Evolutionary conservation across 345 rosid species (phyloP).

Genomic region (Alliaria petiolata): DNA sequence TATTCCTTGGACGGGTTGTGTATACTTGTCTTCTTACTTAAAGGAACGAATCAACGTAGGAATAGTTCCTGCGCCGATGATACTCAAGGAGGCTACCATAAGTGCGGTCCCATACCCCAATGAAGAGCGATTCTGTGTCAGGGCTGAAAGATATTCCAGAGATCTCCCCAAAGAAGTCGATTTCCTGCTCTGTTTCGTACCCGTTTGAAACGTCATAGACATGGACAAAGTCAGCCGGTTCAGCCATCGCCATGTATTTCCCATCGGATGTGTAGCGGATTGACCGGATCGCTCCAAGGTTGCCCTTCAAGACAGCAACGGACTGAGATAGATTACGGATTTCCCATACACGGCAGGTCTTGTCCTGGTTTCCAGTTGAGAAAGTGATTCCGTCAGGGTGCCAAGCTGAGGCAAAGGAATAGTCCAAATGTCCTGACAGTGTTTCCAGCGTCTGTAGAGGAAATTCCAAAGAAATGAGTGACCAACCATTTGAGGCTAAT

Average conservation of each 20-base stretch:
- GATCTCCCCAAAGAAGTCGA: conserved; percentile 83
- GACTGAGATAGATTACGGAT: conserved; percentile 56
- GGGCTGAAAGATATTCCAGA: conserved; percentile 85
- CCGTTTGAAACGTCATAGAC: conserved; percentile 57
- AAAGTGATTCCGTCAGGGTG: conserved; percentile 70
- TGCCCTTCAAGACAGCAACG: conserved; percentile 61
- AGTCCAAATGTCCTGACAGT: conserved; percentile 63
- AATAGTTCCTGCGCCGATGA: conserved; percentile 52
- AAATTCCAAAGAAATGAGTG: conserved; percentile 8
- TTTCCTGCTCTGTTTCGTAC: conserved; percentile 66
- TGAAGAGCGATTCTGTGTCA: conserved; percentile 67
- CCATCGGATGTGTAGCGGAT: conserved; percentile 74
- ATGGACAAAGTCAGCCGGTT: conserved; percentile 86
- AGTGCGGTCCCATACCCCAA: conserved; percentile 87
- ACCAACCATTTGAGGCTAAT: not conserved
- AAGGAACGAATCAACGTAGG: conserved; percentile 57
- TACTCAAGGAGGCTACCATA: conserved; percentile 83
- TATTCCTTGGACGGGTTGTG: not conserved
- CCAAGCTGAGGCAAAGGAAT: conserved; percentile 86
- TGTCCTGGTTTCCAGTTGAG: conserved; percentile 86
- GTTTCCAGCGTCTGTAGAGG: conserved; percentile 44
- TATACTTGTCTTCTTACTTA: conserved; percentile 27
- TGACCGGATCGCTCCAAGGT: conserved; percentile 74
- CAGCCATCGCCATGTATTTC: conserved; percentile 72
- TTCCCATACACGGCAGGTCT: conserved; percentile 87